Conservation (phyloP, 2,329 filamentous ascomycete genomes). For the Ambrosiella xylebori region DNA sequence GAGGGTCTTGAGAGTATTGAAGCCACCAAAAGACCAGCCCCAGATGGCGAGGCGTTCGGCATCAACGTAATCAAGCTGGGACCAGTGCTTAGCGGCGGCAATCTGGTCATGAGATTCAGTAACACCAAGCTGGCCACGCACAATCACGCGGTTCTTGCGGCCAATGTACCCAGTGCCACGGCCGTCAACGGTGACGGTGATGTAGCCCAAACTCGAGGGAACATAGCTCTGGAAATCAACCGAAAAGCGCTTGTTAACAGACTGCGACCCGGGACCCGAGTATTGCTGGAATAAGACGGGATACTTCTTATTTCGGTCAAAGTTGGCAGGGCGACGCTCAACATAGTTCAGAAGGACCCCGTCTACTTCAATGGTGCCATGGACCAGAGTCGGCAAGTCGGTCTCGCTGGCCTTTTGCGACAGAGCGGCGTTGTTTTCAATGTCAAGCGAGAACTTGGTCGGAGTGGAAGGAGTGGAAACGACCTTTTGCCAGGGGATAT, state of each 20-base stretch:
- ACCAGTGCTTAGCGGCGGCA: slow-evolving; percentile 70
- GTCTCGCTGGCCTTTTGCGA: slow-evolving; percentile 53
- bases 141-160: slow-evolving; percentile 61
- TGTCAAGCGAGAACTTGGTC: slow-evolving; percentile 44
- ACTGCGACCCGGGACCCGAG: slow-evolving; percentile 84
- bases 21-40: slow-evolving; percentile 97
- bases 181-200: slow-evolving; percentile 88
- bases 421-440: slow-evolving; percentile 65
- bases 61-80: slow-evolving; percentile 68
- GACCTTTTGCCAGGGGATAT: slow-evolving; percentile 80
- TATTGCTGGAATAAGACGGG: slow-evolving; percentile 93
- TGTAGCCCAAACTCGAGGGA: slow-evolving; percentile 69
- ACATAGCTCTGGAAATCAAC: slow-evolving; percentile 87
- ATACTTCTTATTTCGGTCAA: slow-evolving; percentile 67
- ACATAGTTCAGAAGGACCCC: slow-evolving; percentile 55
- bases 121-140: slow-evolving; percentile 69
- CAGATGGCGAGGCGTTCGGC: slow-evolving; percentile 72
- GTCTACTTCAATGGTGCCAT: slow-evolving; percentile 71
- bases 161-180: slow-evolving; percentile 85
- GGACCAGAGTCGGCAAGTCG: slow-evolving; percentile 68
- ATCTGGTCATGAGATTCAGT: slow-evolving; percentile 87
- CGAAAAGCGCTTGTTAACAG: slow-evolving; percentile 60
- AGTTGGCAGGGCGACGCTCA: slow-evolving; percentile 80
- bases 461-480: slow-evolving; percentile 61
- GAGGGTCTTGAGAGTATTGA: slow-evolving; percentile 85